Conservation (phyloP, 352 stramenopile species). For the Phytophthora fragariae region DNA sequence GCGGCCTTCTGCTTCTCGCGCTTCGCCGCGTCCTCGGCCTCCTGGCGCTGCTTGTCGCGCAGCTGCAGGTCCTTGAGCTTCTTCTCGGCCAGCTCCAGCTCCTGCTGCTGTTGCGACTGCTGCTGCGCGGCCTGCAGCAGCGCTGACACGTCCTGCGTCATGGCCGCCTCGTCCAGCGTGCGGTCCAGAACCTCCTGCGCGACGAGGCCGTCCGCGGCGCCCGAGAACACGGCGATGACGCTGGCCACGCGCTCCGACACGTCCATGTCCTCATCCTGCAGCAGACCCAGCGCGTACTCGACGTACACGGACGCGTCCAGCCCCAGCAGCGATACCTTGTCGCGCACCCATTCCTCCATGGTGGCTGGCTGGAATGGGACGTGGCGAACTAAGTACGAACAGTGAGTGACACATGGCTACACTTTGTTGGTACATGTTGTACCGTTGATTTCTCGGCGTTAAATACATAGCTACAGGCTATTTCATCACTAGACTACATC, state of each 20-base stretch:
- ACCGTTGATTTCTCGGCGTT: slow-evolving; percentile 13
- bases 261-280: slow-evolving; percentile 77
- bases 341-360: slow-evolving; percentile 72
- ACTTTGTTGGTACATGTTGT: background rate
- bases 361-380: background rate
- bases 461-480: slow-evolving; percentile 35
- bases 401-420: background rate
- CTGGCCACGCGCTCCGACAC: slow-evolving; percentile 76
- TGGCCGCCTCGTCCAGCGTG: slow-evolving; percentile 47
- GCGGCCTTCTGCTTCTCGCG: slow-evolving; percentile 68
- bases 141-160: slow-evolving; percentile 63
- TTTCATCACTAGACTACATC: slow-evolving; percentile 25
- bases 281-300: slow-evolving; percentile 72
- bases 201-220: slow-evolving; percentile 63
- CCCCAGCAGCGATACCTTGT: slow-evolving; percentile 62
- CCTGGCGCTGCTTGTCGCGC: slow-evolving; percentile 64
- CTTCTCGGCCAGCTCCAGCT: slow-evolving; percentile 50
- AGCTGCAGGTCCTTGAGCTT: slow-evolving; percentile 66
- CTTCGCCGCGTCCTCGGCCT: slow-evolving; percentile 61
- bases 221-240: slow-evolving; percentile 67
- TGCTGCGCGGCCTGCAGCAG: slow-evolving; percentile 48
- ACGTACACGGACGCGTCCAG: slow-evolving; percentile 84
- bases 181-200: slow-evolving; percentile 45
- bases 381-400: background rate
- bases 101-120: slow-evolving; percentile 45